Percentiles rank a stretch among this genome's conserved stretches.
phyloP scores from a whole-genome alignment of 805 yeast species.

The Wickerhamomyces ciferrii region DNA sequence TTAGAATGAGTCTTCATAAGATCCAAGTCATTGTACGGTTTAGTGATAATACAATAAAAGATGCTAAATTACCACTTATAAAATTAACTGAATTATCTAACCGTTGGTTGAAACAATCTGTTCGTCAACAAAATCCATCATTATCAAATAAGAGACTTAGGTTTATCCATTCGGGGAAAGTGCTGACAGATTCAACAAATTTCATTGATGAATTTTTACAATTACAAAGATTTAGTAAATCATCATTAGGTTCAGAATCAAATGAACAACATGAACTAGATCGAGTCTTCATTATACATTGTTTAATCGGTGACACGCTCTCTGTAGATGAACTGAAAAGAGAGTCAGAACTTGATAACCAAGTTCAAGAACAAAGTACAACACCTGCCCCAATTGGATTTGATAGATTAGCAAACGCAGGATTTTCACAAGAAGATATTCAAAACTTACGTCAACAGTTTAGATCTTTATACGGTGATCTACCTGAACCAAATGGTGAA shows the following conservation, averaged over 20 bases:
- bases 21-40: slow-evolving; percentile 33
- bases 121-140: slow-evolving; percentile 26
- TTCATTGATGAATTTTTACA: slow-evolving; percentile 44
- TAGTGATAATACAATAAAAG: slow-evolving; percentile 37
- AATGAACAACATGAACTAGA: slow-evolving; percentile 2
- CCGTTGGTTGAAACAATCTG: slow-evolving; percentile 33
- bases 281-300: slow-evolving; percentile 60
- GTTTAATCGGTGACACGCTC: slow-evolving; percentile 68
- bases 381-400: slow-evolving; percentile 76
- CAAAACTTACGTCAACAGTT: slow-evolving; percentile 71
- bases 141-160: slow-evolving; percentile 44
- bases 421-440: slow-evolving; percentile 77
- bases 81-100: slow-evolving; percentile 30
- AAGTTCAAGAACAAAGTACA: slow-evolving; percentile 45
- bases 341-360: slow-evolving; percentile 54
- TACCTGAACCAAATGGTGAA: slow-evolving; percentile 17
- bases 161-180: slow-evolving; percentile 65
- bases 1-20: slow-evolving; percentile 1
- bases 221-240: slow-evolving; percentile 13
- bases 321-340: slow-evolving; percentile 47
- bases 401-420: slow-evolving; percentile 77
- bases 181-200: slow-evolving; percentile 51
- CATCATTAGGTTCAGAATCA: no score
- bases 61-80: slow-evolving; percentile 31
- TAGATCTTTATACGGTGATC: slow-evolving; percentile 55